phyloP scores from a whole-genome alignment of 129 eudicot genomes.

The Chrysanthemum makinoi region DNA sequence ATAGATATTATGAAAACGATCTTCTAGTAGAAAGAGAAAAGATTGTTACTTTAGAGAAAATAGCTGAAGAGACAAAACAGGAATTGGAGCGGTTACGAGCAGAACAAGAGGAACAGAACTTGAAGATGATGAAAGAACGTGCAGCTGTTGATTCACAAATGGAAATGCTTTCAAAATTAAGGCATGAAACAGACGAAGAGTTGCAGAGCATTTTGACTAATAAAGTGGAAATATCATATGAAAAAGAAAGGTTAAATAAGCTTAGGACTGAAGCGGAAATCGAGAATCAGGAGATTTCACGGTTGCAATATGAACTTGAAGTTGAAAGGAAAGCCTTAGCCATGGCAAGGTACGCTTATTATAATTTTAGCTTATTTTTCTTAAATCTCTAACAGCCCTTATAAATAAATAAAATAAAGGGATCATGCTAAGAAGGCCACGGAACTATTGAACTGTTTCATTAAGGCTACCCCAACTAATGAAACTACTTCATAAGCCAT shows the following conservation, averaged over 20 bases:
- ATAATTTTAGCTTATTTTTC: not conserved
- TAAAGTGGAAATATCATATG: conserved; percentile 80
- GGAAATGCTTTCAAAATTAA: conserved; percentile 79
- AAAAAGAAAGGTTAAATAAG: conserved; percentile 79
- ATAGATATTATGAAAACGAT: conserved; percentile 70
- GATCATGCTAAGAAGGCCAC: too few relatives aligned
- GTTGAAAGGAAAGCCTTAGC: conserved; percentile 96
- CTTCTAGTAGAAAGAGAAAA: conserved; percentile 73
- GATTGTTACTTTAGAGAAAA: conserved; percentile 57
- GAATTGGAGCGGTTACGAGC: conserved; percentile 65
- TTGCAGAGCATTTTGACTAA: conserved; percentile 67
- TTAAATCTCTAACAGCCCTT: too few relatives aligned
- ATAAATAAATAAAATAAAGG: not conserved
- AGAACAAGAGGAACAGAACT: conserved; percentile 69
- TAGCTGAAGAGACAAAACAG: conserved; percentile 78
- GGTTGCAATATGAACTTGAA: conserved; percentile 87
- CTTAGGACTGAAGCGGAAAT: conserved; percentile 72
- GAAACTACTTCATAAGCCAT: too few relatives aligned
- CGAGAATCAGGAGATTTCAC: conserved; percentile 75
- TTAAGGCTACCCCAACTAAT: too few relatives aligned
- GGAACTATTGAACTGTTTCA: too few relatives aligned
- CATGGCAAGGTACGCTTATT: conserved; percentile 76
- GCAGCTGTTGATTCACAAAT: conserved; percentile 89
- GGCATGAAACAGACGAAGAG: conserved; percentile 83
- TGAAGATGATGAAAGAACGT: conserved; percentile 71